Conservation (phyloP, 139 green algal genomes). For the Auxenochlorella pyrenoidosa region DNA sequence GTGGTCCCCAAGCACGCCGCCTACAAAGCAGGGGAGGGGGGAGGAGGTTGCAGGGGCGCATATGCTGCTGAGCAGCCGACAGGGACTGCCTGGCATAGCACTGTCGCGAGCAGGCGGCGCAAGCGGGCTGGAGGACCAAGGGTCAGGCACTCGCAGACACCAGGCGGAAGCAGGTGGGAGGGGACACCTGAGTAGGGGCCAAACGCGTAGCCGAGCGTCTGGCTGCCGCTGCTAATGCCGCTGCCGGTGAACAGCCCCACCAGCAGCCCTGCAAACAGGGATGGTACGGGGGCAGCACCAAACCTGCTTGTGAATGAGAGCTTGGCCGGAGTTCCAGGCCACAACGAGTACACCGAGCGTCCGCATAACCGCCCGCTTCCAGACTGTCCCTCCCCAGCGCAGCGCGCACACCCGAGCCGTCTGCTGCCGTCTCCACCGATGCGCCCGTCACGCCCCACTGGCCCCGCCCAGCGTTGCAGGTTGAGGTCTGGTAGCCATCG, state of each 20-base stretch:
- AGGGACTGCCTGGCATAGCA: background rate
- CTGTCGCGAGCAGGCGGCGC: no score
- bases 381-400: no score
- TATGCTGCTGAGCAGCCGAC: background rate
- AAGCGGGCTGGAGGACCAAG: no score
- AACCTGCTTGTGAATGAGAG: no score
- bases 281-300: background rate
- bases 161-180: background rate
- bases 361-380: no score
- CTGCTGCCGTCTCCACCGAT: background rate
- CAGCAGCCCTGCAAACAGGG: background rate
- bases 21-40: background rate
- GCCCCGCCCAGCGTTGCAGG: background rate
- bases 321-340: no score
- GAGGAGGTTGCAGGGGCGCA: background rate
- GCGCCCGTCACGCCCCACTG: background rate
- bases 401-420: background rate
- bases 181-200: background rate
- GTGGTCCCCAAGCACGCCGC: background rate
- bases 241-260: background rate
- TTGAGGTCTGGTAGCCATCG: background rate
- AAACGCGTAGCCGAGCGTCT: background rate
- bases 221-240: background rate
- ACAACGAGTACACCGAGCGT: no score
- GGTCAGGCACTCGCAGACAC: no score